Evolutionary conservation across 1,284 basidiomycete species (phyloP).

Genomic region (Ganoderma lingzhi): DNA sequence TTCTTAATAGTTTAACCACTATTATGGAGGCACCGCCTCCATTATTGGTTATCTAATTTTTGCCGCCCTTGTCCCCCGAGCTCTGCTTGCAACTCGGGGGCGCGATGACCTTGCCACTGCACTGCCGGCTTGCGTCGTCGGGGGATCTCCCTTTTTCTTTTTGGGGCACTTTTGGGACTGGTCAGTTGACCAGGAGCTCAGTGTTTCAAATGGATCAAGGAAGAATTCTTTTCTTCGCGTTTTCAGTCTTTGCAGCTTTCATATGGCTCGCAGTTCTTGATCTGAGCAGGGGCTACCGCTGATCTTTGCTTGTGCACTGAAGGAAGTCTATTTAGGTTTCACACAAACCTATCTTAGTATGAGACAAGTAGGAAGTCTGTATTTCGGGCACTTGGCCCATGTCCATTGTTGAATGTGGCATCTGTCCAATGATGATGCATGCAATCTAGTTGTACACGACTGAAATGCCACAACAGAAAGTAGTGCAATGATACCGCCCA

Average conservation of each 20-base stretch:
- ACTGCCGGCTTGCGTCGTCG: slow-evolving; percentile 36
- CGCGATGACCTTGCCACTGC: slow-evolving; percentile 37
- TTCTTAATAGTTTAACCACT: slow-evolving; percentile 87
- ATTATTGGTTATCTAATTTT: slow-evolving; percentile 42
- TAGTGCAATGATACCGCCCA: slow-evolving; percentile 14
- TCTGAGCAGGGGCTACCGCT: too few relatives aligned
- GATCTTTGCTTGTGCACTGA: too few relatives aligned
- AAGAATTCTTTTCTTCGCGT: background rate
- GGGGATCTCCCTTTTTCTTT: slow-evolving; percentile 32
- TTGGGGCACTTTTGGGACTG: slow-evolving; percentile 24
- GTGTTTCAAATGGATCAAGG: slow-evolving; percentile 28
- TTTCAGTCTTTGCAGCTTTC: background rate
- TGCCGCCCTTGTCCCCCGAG: slow-evolving; percentile 34
- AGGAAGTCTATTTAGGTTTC: too few relatives aligned
- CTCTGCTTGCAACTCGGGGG: slow-evolving; percentile 37
- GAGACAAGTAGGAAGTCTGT: too few relatives aligned
- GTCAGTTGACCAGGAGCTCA: slow-evolving; percentile 28
- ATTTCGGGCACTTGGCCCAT: too few relatives aligned
- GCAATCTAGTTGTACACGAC: slow-evolving; percentile 24
- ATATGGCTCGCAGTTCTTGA: too few relatives aligned
- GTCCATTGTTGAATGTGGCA: too few relatives aligned
- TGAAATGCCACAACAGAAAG: slow-evolving; percentile 13
- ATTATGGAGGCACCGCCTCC: slow-evolving; percentile 55
- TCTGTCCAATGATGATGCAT: too few relatives aligned
- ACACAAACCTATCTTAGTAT: too few relatives aligned